Percentiles rank a stretch among this genome's conserved stretches.
Evolutionary conservation across 805 yeast species (phyloP).

Genomic region (Ogataea corticis): DNA sequence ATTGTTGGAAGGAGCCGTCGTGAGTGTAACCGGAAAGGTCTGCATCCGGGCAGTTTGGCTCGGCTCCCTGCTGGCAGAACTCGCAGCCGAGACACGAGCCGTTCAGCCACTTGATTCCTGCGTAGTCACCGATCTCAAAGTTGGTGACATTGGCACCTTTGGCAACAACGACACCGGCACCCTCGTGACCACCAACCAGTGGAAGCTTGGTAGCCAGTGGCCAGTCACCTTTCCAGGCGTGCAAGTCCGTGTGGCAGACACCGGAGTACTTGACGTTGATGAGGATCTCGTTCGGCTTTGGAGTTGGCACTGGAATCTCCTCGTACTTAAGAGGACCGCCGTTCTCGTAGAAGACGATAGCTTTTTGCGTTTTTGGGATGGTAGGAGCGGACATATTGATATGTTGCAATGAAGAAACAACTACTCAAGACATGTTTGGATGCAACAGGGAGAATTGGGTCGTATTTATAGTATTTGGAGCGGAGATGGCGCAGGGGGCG

Average conservation of each 20-base stretch:
- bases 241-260: slow-evolving; percentile 88
- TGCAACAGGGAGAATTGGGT: no score
- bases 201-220: slow-evolving; percentile 69
- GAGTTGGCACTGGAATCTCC: slow-evolving; percentile 74
- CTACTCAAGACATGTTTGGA: no score
- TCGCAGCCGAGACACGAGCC: slow-evolving; percentile 72
- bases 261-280: slow-evolving; percentile 81
- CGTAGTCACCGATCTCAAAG: slow-evolving; percentile 71
- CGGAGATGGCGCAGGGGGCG: not conserved
- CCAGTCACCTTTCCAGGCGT: slow-evolving; percentile 91
- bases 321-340: slow-evolving; percentile 61
- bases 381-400: slow-evolving; percentile 2
- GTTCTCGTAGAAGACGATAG: slow-evolving; percentile 60
- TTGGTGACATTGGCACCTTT: slow-evolving; percentile 63
- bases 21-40: slow-evolving; percentile 83
- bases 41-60: slow-evolving; percentile 68
- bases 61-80: slow-evolving; percentile 57
- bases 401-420: no score
- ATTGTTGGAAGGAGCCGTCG: slow-evolving; percentile 90
- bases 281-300: slow-evolving; percentile 70
- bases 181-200: slow-evolving; percentile 81
- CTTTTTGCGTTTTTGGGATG: slow-evolving; percentile 52
- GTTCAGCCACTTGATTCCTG: slow-evolving; percentile 79
- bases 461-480: slow-evolving; percentile 2
- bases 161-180: slow-evolving; percentile 78